phyloP scores from a whole-genome alignment of 345 rosid species.

The Physaria fendleri region DNA sequence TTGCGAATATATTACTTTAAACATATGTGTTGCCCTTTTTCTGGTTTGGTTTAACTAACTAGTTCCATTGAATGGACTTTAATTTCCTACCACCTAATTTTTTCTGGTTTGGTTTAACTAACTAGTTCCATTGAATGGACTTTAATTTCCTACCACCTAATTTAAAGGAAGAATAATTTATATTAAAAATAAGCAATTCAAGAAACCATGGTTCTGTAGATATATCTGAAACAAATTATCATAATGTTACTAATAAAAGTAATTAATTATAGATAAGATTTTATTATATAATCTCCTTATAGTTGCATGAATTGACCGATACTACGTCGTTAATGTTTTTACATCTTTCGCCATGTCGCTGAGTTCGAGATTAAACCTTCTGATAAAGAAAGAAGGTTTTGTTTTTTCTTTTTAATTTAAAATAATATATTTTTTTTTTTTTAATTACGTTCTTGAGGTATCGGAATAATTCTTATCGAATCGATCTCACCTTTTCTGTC shows the following conservation, averaged over 20 bases:
- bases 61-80: no score
- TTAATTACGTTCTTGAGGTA: not conserved
- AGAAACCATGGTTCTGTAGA: not conserved
- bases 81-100: no score
- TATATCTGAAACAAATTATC: not conserved
- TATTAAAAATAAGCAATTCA: not conserved
- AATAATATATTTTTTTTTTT: no score
- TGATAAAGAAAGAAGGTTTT: not conserved
- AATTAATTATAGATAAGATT: no score
- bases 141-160: not conserved
- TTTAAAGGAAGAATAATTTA: not conserved
- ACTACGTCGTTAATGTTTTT: not conserved
- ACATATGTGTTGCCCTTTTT: not conserved
- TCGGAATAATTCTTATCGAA: slow-evolving; percentile 25
- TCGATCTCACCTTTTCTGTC: not conserved
- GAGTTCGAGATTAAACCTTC: not conserved
- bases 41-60: not conserved
- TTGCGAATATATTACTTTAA: not conserved
- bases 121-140: not conserved
- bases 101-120: not conserved
- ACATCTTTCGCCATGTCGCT: not conserved
- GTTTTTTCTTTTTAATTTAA: no score
- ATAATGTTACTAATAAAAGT: no score
- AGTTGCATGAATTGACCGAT: not conserved
- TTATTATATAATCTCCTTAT: no score